phyloP scores from a whole-genome alignment of 805 yeast genomes.

The Nakazawaea wyomingensis region DNA sequence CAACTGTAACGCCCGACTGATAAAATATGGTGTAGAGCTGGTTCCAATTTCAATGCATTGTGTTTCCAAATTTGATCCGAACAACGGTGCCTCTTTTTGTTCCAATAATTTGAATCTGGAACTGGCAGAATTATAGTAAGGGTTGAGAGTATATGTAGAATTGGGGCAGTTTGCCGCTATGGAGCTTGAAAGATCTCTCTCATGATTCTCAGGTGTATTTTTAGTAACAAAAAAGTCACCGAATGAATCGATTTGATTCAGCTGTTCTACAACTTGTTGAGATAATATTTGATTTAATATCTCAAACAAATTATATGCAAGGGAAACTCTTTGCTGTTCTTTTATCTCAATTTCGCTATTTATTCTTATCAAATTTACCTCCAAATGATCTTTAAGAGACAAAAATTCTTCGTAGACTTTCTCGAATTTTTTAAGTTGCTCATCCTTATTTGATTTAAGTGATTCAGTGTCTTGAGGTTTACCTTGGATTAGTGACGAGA shows the following conservation, averaged over 20 bases:
- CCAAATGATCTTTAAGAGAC: background rate
- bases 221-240: background rate
- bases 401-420: background rate
- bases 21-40: background rate
- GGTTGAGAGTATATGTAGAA: background rate
- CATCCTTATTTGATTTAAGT: background rate
- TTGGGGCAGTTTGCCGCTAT: background rate
- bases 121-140: background rate
- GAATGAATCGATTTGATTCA: background rate
- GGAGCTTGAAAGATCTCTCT: background rate
- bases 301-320: background rate
- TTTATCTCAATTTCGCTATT: conserved; percentile 7
- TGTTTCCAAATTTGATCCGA: conserved; percentile 9
- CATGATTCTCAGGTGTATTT: background rate
- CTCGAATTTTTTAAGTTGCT: background rate
- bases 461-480: background rate
- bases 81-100: background rate
- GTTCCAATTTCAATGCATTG: background rate
- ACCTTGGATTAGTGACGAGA: background rate
- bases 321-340: conserved; percentile 1
- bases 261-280: background rate
- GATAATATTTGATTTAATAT: conserved; percentile 1
- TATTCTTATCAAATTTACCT: background rate
- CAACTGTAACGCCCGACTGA: background rate
- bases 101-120: background rate